Percentiles rank a stretch among this genome's conserved stretches.
Conservation (phyloP, 176 grass and related monocot species). For the Thalia dealbata region DNA sequence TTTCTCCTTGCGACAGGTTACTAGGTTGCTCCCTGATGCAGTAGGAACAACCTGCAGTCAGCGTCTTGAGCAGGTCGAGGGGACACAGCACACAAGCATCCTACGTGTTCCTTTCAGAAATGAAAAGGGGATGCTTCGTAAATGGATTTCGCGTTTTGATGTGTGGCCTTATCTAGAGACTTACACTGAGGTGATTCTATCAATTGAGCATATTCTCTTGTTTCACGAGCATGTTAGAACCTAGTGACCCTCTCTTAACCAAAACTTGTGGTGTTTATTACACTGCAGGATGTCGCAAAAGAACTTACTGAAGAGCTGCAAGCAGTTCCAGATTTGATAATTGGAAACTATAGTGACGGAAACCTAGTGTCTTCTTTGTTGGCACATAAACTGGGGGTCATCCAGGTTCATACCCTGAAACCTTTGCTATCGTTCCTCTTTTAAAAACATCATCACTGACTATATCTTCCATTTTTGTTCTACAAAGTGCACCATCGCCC, state of each 20-base stretch:
- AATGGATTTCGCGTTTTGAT: conserved; percentile 98
- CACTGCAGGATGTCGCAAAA: conserved; percentile 67
- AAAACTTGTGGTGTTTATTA: background rate
- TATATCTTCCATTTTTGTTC: background rate
- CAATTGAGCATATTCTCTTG: background rate
- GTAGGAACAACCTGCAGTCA: conserved; percentile 83
- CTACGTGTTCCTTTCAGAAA: conserved; percentile 92
- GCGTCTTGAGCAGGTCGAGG: conserved; percentile 72
- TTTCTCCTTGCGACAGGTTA: conserved; percentile 45
- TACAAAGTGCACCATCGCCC: conserved; percentile 79
- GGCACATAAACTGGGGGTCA: conserved; percentile 81
- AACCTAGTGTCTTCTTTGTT: conserved; percentile 84
- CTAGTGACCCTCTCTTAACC: background rate
- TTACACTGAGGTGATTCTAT: conserved; percentile 62
- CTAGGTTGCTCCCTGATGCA: conserved; percentile 92
- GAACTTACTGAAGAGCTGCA: conserved; percentile 82
- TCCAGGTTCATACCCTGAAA: conserved; percentile 39
- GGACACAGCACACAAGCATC: conserved; percentile 83
- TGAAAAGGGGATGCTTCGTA: conserved; percentile 66
- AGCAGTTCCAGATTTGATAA: conserved; percentile 79
- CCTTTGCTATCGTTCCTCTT: background rate
- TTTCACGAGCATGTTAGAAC: background rate
- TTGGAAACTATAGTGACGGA: conserved; percentile 97
- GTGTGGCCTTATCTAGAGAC: conserved; percentile 94
- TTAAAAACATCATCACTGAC: background rate